Conservation (phyloP, 306 rosid species). For the Rubus parviflorus region DNA sequence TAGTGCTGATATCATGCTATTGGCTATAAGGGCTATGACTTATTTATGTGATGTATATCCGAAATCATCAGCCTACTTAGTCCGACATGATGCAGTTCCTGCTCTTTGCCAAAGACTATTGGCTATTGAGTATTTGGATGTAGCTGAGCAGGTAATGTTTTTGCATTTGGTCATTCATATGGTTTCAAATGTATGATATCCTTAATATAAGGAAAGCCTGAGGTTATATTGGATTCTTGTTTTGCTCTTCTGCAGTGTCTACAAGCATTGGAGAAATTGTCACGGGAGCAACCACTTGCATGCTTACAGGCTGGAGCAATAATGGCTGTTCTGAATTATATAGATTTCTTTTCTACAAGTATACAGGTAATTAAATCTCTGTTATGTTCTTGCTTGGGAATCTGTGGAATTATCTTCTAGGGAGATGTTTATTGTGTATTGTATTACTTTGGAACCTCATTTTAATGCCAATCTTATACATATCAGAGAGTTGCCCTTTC, state of each 20-base stretch:
- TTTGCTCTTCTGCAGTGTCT: constrained; percentile 63
- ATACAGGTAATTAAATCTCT: constrained; percentile 61
- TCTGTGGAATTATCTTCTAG: constrained; percentile 10
- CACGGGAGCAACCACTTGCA: constrained; percentile 91
- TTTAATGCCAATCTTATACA: constrained; percentile 4
- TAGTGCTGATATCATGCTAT: constrained; percentile 65
- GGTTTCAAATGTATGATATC: neutral
- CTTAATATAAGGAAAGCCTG: constrained; percentile 18
- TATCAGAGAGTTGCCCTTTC: constrained; percentile 91
- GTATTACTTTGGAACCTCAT: neutral
- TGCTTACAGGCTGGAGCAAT: constrained; percentile 91
- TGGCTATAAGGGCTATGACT: constrained; percentile 92
- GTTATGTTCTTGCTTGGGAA: constrained; percentile 3
- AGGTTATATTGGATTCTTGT: constrained; percentile 13
- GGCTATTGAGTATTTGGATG: constrained; percentile 84
- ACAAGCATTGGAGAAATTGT: constrained; percentile 97
- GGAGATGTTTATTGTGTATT: neutral
- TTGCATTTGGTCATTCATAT: constrained; percentile 20
- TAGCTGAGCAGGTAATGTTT: constrained; percentile 84
- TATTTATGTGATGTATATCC: constrained; percentile 89
- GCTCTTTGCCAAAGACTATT: constrained; percentile 77
- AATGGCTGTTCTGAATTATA: constrained; percentile 82
- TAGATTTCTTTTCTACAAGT: constrained; percentile 91
- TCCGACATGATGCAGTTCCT: constrained; percentile 81
- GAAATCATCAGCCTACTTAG: constrained; percentile 71